Percentiles rank a stretch among this genome's conserved stretches.
Evolutionary conservation across 345 rosid species (phyloP).

Genomic region (Turritis glabra): DNA sequence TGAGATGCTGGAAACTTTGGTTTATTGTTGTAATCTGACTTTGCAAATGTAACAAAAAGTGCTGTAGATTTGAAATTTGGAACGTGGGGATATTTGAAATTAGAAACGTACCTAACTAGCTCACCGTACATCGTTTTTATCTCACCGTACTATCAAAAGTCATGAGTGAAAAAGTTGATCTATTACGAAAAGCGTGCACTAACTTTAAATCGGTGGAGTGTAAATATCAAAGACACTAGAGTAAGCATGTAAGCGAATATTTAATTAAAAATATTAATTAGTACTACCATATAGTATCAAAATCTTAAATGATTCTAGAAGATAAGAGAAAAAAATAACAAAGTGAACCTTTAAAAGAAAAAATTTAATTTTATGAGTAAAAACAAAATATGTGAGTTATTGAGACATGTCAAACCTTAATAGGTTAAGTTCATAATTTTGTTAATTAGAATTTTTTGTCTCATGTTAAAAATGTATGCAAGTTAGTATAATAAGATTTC

Average conservation of each 20-base stretch:
- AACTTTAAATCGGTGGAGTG: constrained; percentile 6
- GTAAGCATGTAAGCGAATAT: neutral
- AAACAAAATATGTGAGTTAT: neutral
- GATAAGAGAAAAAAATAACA: neutral
- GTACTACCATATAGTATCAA: no score
- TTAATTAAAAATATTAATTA: neutral
- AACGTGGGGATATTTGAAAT: neutral
- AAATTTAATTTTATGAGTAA: no score
- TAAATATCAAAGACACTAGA: neutral
- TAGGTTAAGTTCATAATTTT: neutral
- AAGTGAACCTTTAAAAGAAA: no score
- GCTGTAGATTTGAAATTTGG: neutral
- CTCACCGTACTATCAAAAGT: neutral
- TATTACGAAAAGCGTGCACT: neutral
- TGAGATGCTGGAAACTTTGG: neutral
- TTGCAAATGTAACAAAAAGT: neutral
- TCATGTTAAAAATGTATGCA: no score
- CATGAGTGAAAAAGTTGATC: neutral
- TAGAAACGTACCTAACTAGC: neutral
- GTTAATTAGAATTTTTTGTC: no score
- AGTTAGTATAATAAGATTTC: no score
- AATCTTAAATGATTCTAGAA: neutral
- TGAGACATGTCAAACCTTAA: neutral
- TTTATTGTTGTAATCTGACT: neutral
- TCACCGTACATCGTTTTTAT: constrained; percentile 8